Evolutionary conservation across 345 rosid genomes (phyloP).

Genomic region (Hibiscus syriacus): DNA sequence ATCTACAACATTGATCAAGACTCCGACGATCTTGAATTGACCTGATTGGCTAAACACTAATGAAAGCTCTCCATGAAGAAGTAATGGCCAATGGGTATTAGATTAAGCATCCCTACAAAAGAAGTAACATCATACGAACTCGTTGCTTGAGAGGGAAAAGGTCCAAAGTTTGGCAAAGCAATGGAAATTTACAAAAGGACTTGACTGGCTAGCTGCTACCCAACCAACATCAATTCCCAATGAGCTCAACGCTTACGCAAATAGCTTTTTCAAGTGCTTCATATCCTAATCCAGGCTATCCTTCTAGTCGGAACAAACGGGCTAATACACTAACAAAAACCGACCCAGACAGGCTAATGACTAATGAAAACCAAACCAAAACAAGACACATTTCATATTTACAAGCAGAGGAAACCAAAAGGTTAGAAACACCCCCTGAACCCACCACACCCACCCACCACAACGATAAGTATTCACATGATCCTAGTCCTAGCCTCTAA

Average conservation of each 20-base stretch:
- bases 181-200: not conserved
- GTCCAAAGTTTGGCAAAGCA: not conserved
- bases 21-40: not conserved
- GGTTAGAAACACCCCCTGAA: not conserved
- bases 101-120: no score
- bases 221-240: not conserved
- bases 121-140: not conserved
- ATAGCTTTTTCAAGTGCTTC: not conserved
- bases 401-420: conserved; percentile 17
- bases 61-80: not conserved
- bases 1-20: no score
- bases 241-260: no score
- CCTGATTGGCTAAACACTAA: not conserved
- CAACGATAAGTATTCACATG: conserved; percentile 24
- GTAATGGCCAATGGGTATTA: not conserved
- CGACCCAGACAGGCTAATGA: not conserved
- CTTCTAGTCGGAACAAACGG: not conserved
- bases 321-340: not conserved
- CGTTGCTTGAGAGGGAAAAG: not conserved
- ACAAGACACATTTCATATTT: conserved; percentile 11
- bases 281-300: not conserved
- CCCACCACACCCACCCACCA: not conserved
- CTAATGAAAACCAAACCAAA: not conserved
- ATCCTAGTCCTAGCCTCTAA: conserved; percentile 17
- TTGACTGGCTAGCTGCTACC: no score